These are phyloP conservation scores for Chlorella sp. DNA, from an alignment of 139 green algal species.

Conservation along the genomic window DNA sequence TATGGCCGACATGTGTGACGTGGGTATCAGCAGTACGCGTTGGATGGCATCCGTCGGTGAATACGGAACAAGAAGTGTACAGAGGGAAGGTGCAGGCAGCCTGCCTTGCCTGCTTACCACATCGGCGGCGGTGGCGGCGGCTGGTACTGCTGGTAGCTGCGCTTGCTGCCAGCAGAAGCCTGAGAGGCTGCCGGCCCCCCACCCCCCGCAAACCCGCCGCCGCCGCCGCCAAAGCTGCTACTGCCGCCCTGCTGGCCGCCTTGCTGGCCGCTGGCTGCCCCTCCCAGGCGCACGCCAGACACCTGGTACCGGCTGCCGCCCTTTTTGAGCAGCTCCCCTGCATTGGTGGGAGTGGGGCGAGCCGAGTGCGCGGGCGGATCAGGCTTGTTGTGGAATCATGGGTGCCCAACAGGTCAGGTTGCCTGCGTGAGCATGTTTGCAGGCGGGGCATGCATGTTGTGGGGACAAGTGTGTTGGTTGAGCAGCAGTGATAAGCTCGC, in stretches of 20 bases:
- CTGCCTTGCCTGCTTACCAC: background rate
- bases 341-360: background rate
- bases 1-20: too few species aligned
- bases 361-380: too few species aligned
- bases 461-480: background rate
- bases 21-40: too few species aligned
- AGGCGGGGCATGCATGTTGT: too few species aligned
- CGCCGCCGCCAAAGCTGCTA: background rate
- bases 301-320: constrained; percentile 25
- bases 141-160: constrained; percentile 6
- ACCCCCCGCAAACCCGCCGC: background rate
- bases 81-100: background rate
- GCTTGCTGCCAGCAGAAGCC: constrained; percentile 10
- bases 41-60: too few species aligned
- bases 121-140: background rate
- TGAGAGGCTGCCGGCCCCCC: background rate
- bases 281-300: background rate
- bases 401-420: too few species aligned
- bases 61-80: too few species aligned
- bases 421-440: too few species aligned
- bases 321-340: constrained; percentile 31
- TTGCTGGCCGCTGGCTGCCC: background rate
- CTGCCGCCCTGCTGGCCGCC: background rate
- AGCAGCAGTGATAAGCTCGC: too few species aligned
- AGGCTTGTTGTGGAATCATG: too few species aligned